Evolutionary conservation across 2,329 filamentous ascomycete genomes (phyloP), one percentile per base, ranked within the genome.

Genomic region (Macrophomina phaseolina): DNA sequence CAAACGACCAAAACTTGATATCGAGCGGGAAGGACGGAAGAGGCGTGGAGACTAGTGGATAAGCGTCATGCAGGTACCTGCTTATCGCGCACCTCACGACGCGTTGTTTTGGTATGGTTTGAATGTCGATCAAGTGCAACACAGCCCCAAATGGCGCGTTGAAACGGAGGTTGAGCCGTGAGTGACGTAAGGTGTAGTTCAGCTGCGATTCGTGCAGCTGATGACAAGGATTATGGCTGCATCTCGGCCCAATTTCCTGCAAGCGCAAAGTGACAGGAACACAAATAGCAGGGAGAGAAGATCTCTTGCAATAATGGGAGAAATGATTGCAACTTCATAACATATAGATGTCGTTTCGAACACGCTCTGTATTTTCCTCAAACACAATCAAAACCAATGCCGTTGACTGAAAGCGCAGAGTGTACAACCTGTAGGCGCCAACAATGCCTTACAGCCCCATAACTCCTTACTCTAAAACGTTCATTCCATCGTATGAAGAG

Each of bases 401-500:
- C 4, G 28, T 48, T 61, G 23, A 61, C 46, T 36, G 11, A 49
- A 36, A 7, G 18, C 32, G 42, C 45, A 62, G 18, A 18, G 32
- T 36, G 30, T n/a, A 53, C 32, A 32, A 66, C 34, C 42, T 34
- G 7, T 23, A 51, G 34, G 53, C 64, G 53, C 64, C 55, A 61
- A 52, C 45, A 16, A 66, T 66, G 64, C 55, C 46, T 40, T 12
- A 11, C 30, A 48, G 49, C 40, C 42, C 63, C 63, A n/a, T 9
- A 66, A 66, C 64, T 42, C 64, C 64, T 58, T 55, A 53, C 64
- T 66, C 53, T 56, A 61, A 66, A 65, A 45, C 30, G 30, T 28
- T 65, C 63, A 65, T 58, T 56, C 45, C 63, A 49, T 65, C 34
- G 63, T 40, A 28, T 67, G 56, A 16, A 61, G 65, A 45, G 46